phyloP scores from a whole-genome alignment of 1,284 basidiomycete species.

The Fistulinella cinereoalba region DNA sequence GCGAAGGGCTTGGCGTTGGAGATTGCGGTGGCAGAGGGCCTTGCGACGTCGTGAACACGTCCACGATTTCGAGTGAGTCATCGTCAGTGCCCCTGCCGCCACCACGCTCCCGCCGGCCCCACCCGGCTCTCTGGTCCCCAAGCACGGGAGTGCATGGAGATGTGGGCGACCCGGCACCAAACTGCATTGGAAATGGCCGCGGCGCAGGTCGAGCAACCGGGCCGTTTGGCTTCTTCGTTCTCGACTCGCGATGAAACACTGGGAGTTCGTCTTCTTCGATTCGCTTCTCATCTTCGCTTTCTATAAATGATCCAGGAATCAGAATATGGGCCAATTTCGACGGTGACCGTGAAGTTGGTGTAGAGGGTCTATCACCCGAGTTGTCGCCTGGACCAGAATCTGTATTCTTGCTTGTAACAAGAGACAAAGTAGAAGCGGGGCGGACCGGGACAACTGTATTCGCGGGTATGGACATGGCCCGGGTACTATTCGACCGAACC shows the following conservation, averaged over 20 bases:
- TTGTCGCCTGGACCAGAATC: neutral
- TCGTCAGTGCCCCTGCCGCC: neutral
- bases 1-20: conserved; percentile 20
- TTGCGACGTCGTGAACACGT: conserved; percentile 24
- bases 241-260: conserved; percentile 15
- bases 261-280: conserved; percentile 19
- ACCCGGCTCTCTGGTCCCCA: no score
- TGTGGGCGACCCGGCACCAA: neutral
- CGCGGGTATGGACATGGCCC: neutral
- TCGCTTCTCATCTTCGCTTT: conserved; percentile 13
- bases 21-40: conserved; percentile 22
- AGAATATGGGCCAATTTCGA: conserved; percentile 19
- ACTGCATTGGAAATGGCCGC: conserved; percentile 30
- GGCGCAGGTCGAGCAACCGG: conserved; percentile 2
- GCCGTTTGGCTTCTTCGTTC: neutral
- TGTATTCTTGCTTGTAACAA: neutral
- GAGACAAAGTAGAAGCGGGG: no score
- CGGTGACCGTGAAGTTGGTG: conserved; percentile 1
- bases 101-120: neutral
- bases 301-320: conserved; percentile 3
- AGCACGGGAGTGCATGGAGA: neutral
- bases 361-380: neutral
- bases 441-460: neutral
- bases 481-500: neutral
- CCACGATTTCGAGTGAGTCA: conserved; percentile 16